A percentile compares a stretch with the other conserved stretches of the same genome.
These are phyloP conservation scores for Stagonosporopsis vannaccii DNA, from an alignment of 2,329 filamentous ascomycete species.

Conservation along the genomic window DNA sequence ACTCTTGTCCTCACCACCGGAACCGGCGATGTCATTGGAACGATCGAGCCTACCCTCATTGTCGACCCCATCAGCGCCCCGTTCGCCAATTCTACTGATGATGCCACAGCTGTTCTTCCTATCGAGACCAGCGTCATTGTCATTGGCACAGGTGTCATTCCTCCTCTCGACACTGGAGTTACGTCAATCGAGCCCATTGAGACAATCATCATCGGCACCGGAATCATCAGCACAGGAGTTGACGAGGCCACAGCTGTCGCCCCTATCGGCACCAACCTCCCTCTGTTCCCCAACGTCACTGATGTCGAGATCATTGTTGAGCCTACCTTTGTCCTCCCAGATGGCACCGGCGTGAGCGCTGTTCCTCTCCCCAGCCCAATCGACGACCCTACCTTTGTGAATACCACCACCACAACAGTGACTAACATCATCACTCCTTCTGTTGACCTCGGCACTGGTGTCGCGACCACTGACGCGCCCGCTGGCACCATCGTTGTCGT, in stretches of 20 bases:
- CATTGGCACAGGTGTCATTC: slow-evolving; percentile 8
- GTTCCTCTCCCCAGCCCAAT: background rate
- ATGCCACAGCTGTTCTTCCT: slow-evolving; percentile 5
- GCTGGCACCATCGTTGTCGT: slow-evolving; percentile 12
- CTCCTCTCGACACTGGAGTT: background rate
- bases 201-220: slow-evolving; percentile 7
- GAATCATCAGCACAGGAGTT: slow-evolving; percentile 3
- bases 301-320: slow-evolving; percentile 6
- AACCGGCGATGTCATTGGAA: slow-evolving; percentile 10
- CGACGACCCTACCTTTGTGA: background rate
- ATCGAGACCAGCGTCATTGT: slow-evolving; percentile 7
- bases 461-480: background rate
- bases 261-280: slow-evolving; percentile 2
- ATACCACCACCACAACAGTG: slow-evolving; percentile 14
- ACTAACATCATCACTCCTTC: slow-evolving; percentile 8
- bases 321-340: slow-evolving; percentile 3
- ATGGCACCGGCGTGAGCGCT: slow-evolving; percentile 9
- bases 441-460: slow-evolving; percentile 1
- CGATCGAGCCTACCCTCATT: background rate
- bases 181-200: slow-evolving; percentile 1
- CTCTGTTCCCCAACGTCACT: slow-evolving; percentile 21
- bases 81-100: slow-evolving; percentile 1
- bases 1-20: slow-evolving; percentile 15
- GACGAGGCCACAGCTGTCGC: slow-evolving; percentile 1
- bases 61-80: slow-evolving; percentile 9